Evolutionary conservation across 768 basidiomycete species (phyloP).

Genomic region (Hygrophorus pudorinus): DNA sequence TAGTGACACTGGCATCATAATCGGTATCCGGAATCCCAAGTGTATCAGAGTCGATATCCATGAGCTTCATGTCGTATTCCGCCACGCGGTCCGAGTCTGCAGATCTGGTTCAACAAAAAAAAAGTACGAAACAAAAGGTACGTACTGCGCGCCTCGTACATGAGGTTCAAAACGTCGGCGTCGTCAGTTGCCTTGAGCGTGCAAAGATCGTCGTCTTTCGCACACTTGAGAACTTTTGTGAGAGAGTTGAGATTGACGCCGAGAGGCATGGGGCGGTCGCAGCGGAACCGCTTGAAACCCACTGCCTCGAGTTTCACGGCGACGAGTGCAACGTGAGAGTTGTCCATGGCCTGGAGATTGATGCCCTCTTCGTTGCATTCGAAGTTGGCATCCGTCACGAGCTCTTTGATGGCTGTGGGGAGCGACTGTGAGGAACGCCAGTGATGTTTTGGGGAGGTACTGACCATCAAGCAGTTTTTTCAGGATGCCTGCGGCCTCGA

Average conservation of each 20-base stretch:
- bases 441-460: slow-evolving; percentile 14
- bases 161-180: slow-evolving; percentile 77
- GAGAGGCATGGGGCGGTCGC: slow-evolving; percentile 89
- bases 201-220: slow-evolving; percentile 90
- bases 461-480: slow-evolving; percentile 91
- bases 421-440: not conserved
- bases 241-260: slow-evolving; percentile 82
- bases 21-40: slow-evolving; percentile 96
- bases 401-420: slow-evolving; percentile 83
- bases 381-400: slow-evolving; percentile 96
- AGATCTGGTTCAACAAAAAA: slow-evolving; percentile 1
- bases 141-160: slow-evolving; percentile 85
- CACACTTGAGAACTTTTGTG: slow-evolving; percentile 94
- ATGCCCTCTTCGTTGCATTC: slow-evolving; percentile 96
- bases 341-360: slow-evolving; percentile 97
- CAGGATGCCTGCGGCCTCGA: slow-evolving; percentile 77
- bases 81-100: slow-evolving; percentile 87
- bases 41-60: slow-evolving; percentile 96
- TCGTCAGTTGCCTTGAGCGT: slow-evolving; percentile 89
- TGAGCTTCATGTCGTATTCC: slow-evolving; percentile 98
- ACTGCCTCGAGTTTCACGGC: slow-evolving; percentile 69
- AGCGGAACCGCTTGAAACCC: slow-evolving; percentile 84
- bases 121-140: slow-evolving; percentile 5
- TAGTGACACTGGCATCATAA: slow-evolving; percentile 86
- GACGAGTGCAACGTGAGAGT: slow-evolving; percentile 97